Evolutionary conservation across 1,284 basidiomycete genomes (phyloP), one percentile per base, ranked within the genome.

Genomic region (Tylopilus sp.): DNA sequence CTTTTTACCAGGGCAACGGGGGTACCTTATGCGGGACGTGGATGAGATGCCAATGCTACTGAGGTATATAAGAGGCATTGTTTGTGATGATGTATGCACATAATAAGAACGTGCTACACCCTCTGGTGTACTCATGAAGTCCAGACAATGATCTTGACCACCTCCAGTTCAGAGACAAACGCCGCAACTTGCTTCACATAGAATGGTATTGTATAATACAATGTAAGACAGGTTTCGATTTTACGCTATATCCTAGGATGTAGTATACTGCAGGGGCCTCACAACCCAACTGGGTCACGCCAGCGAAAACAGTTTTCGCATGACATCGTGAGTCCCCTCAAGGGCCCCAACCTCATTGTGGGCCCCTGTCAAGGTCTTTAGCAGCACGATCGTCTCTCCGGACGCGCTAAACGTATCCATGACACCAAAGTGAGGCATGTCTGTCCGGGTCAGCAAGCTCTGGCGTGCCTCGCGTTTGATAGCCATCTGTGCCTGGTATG

Each of bases 271-370:
- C 47, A 5, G n/a, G 13, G 33, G 15, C 38, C 16, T 36, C 10
- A 36, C 33, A 36, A 10, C 41, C 24, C 38, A 24, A 44, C 33
- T 7, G n/a, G 8, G 19, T 69, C 61, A 74, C 13, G 47, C 54
- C 58, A 78, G 61, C 57, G 67, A 79, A 76, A 91, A 91, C n/a
- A 81, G 80, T 33, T 74, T 82, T 52, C 86, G 83, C 57, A 95
- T 89, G 44, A 89, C 80, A 75, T 94, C 92, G 68, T 94, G 88
- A 32, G 93, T 83, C 3, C 91, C 91, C 68, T 94, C 92, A 69
- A 91, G 86, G 9, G 86, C 74, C 7, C 88, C 91, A n/a, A 94
- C 72, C 62, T 83, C 81, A 66, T 90, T 85, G 70, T 95, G 93
- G 2, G 84, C 85, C 9, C 93, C 93, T 67, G 82, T 87, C 49